Base-by-base conservation (phyloP, 352 stramenopile species). In the Globisporangium viniferum region DNA sequence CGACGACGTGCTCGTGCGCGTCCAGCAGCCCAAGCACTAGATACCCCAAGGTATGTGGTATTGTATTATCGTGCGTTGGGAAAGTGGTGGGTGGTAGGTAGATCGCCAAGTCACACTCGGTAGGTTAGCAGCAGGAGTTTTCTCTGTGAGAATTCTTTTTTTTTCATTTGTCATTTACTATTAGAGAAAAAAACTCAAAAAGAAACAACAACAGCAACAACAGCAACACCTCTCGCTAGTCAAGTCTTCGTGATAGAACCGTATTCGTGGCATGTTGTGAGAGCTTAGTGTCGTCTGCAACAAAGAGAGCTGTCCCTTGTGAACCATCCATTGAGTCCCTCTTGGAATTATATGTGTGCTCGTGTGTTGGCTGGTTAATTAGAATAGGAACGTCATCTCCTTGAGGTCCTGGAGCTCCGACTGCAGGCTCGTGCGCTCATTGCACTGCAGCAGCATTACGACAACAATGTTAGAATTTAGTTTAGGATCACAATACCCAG, bases 351-450 rank as follows among this genome's bases (percentile, higher is more conserved):
- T 46, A 18, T 58, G 36, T 35, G 1, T 6, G 31, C 31, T 33
- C 24, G 31, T 33, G 8, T 46, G 41, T 31, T 53, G 5, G 24
- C 24, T 59, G 14, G 22, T 7, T 48, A 10, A 5, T 72, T 61
- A 91, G 63, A 88, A 83, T 5, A 78, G 64, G 44, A 79, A 72
- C 10, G 77, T 73, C 75, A 89, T 80, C 61, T 89, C 81, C 53
- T 82, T 84, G 10, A 86, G 65, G 22, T 91, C 79, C 22, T 77
- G 73, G 48, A 90, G 68, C 71, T 91, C 82, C 3, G 60, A 76
- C 69, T 89, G 82, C 35, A 90, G 67, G 62, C 79, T 73, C 35
- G 74, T 69, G 62, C 82, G 81, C 55, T 80, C 79, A 24, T 84
- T 88, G 71, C 80, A 90, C 80, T 90, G 36, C 5, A 6, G 8